A percentile compares a stretch with the other conserved stretches of the same genome.
Evolutionary conservation across 2,329 filamentous ascomycete genomes (phyloP).

Genomic region (Cryphonectria radicalis): DNA sequence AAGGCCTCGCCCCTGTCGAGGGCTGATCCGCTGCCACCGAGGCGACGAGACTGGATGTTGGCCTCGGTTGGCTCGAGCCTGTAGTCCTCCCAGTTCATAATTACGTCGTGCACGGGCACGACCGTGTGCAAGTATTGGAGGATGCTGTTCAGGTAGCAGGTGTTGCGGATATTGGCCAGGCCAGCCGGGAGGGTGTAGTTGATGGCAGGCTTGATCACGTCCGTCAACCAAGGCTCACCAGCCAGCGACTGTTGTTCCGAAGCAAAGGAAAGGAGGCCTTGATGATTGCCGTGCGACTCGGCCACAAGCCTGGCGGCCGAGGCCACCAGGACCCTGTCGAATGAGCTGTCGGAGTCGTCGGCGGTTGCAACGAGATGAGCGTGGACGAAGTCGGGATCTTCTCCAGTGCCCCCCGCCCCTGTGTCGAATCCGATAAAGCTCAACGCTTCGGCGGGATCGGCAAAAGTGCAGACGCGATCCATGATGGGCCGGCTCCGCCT

Average conservation of each 20-base stretch:
- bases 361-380: conserved; percentile 18
- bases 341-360: conserved; percentile 15
- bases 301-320: conserved; percentile 21
- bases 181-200: conserved; percentile 74
- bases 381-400: conserved; percentile 18
- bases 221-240: conserved; percentile 18
- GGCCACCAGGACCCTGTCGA: conserved; percentile 25
- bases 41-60: conserved; percentile 67
- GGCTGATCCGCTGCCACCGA: conserved; percentile 67
- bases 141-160: conserved; percentile 96
- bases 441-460: conserved; percentile 32
- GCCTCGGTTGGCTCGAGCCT: conserved; percentile 70
- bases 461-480: conserved; percentile 30
- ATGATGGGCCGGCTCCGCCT: conserved; percentile 32
- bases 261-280: conserved; percentile 16
- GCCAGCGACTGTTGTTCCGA: conserved; percentile 15
- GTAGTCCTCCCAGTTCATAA: conserved; percentile 74
- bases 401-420: background rate
- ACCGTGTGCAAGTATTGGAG: conserved; percentile 95
- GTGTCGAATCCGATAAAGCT: conserved; percentile 30
- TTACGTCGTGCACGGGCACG: conserved; percentile 76
- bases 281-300: conserved; percentile 14
- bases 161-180: conserved; percentile 92
- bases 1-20: conserved; percentile 43
- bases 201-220: conserved; percentile 30